Conservation (phyloP, 2,329 filamentous ascomycete genomes). For the Hypoxylon sp. region DNA sequence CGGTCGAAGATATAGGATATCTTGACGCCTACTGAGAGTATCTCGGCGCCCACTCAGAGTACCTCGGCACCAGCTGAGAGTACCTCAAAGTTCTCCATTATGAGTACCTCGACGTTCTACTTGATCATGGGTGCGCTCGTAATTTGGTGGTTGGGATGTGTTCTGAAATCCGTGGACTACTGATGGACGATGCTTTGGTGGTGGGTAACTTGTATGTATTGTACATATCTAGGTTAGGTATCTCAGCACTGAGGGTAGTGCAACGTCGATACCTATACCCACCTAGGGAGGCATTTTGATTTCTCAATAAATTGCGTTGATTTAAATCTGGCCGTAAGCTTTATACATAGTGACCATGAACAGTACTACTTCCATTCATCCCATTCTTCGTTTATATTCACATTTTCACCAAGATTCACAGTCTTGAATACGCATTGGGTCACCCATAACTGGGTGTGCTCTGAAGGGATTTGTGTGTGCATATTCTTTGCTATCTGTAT, state of each 20-base stretch:
- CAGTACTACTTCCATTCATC: no score
- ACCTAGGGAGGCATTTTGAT: no score
- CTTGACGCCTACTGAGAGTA: not conserved
- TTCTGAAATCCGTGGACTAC: not conserved
- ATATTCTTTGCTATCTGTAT: no score
- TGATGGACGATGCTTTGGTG: not conserved
- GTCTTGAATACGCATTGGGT: no score
- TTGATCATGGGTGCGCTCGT: not conserved
- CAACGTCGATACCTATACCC: not conserved
- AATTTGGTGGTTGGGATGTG: not conserved
- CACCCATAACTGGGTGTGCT: no score
- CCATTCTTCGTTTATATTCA: no score
- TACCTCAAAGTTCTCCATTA: no score
- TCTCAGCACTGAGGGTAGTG: not conserved
- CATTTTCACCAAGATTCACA: no score
- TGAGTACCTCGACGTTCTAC: not conserved
- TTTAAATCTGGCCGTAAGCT: no score
- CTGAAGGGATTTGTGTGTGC: no score
- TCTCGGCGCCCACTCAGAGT: not conserved
- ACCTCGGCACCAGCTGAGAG: not conserved
- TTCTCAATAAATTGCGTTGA: no score
- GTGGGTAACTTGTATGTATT: not conserved
- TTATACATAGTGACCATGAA: no score
- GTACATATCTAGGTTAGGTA: not conserved
- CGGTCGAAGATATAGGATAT: conserved; percentile 62